phyloP scores from a whole-genome alignment of 495 filamentous ascomycete genomes.

The Talaromyces thailandensis region DNA sequence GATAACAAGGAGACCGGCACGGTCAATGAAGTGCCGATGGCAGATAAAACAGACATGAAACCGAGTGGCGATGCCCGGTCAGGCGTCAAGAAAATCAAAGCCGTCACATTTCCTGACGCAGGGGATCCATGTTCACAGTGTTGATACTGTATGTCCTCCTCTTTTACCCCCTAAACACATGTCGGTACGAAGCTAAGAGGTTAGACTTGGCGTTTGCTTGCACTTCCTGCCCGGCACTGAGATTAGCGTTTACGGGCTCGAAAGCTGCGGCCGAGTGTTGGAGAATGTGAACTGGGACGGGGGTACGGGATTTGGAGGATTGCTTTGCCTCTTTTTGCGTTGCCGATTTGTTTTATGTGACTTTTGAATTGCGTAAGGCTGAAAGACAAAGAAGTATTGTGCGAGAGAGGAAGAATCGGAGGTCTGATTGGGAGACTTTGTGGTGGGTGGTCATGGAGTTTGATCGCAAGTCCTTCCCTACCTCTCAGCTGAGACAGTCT shows the following conservation, averaged over 20 bases:
- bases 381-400: slow-evolving; percentile 19
- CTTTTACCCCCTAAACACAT: not conserved
- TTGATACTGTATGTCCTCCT: slow-evolving; percentile 11
- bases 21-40: slow-evolving; percentile 4
- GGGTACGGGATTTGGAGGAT: slow-evolving; percentile 43
- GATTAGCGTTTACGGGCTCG: not conserved
- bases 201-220: slow-evolving; percentile 38
- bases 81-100: slow-evolving; percentile 15
- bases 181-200: slow-evolving; percentile 4
- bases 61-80: slow-evolving; percentile 10
- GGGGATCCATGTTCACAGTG: slow-evolving; percentile 3
- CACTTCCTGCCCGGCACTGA: not conserved
- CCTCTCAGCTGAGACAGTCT: not conserved
- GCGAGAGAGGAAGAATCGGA: slow-evolving; percentile 19
- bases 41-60: not conserved
- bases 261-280: slow-evolving; percentile 25
- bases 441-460: slow-evolving; percentile 48
- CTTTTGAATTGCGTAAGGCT: slow-evolving; percentile 46
- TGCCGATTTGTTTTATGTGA: slow-evolving; percentile 27
- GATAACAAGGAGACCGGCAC: not conserved
- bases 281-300: slow-evolving; percentile 49
- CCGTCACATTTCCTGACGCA: slow-evolving; percentile 13
- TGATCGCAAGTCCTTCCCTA: slow-evolving; percentile 29
- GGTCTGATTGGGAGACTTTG: slow-evolving; percentile 35
- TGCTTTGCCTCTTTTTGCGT: not conserved